Base-by-base conservation (phyloP, 2,329 filamentous ascomycete genomes). In the Davidsoniella neocaledoniae region DNA sequence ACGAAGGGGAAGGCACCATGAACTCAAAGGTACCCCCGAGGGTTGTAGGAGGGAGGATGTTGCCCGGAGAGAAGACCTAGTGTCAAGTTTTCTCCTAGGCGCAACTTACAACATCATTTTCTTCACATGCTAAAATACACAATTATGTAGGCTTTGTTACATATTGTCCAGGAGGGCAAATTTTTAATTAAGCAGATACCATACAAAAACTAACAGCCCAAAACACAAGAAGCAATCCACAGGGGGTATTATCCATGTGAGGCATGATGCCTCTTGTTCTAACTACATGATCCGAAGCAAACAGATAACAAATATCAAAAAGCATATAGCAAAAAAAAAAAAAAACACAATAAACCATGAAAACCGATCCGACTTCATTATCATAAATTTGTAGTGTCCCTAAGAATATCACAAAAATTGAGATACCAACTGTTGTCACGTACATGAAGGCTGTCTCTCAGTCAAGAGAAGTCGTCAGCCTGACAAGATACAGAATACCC, bases 301-400 rank as follows among this genome's bases (percentile, higher is more conserved):
- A 49, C 23, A 43, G 45, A 42, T 26, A 42, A 52, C 26, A 19
- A 37, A 29, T 19, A n/a, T 33, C 33, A 43, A 47, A 29, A 51
- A 21, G n/a, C 26, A 21, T 21, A 21, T 19, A 19, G n/a, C 26
- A 43, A 51, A 48, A 36, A 43, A 48, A 42, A 21, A 41, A 51
- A 37, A 16, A 26, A 25, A 33, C 23, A 26, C 21, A 43, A 47
- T 19, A 51, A 36, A 40, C 38, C 36, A 29, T 37, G 26, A 52
- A 39, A 43, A 41, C 51, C 43, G 25, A 48, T 39, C 48, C 51
- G 36, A 48, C 39, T 40, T 53, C 48, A 50, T 53, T 50, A 50
- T 53, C 48, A 50, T 53, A 50, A 53, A 41, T 23, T 40, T 48
- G 26, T 36, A 47, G 44, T 50, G 43, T 41, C 47, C 43, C 48